phyloP scores from a whole-genome alignment of 2,329 filamentous ascomycete species.

The Aspergillus sp. region DNA sequence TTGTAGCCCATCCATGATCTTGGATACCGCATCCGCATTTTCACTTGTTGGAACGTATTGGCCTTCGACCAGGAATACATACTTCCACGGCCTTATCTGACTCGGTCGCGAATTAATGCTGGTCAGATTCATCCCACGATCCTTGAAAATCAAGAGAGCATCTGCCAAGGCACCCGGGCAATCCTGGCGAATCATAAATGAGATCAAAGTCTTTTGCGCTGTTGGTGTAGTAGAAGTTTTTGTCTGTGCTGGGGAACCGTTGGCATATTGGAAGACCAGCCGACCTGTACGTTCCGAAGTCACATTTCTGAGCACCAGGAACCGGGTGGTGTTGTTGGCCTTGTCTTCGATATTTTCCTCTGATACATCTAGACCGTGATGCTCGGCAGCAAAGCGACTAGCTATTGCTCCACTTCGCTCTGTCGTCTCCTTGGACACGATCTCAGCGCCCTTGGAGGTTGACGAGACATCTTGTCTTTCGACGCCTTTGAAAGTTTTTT shows the following conservation, averaged over 20 bases:
- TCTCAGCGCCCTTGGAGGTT: constrained; percentile 80
- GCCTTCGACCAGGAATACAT: constrained; percentile 94
- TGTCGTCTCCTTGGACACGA: constrained; percentile 60
- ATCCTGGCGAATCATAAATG: constrained; percentile 78
- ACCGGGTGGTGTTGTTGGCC: constrained; percentile 50
- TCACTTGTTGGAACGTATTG: constrained; percentile 53
- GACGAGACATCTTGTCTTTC: constrained; percentile 82
- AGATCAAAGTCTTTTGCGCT: constrained; percentile 65
- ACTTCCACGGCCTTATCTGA: constrained; percentile 75
- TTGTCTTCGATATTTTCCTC: constrained; percentile 51
- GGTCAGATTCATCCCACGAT: constrained; percentile 75
- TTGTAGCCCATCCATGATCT: constrained; percentile 36
- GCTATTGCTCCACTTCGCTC: constrained; percentile 75
- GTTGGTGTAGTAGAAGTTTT: neutral
- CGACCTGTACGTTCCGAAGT: constrained; percentile 28
- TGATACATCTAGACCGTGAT: constrained; percentile 70
- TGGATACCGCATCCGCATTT: constrained; percentile 31
- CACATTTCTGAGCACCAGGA: constrained; percentile 46
- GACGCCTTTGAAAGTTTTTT: constrained; percentile 67
- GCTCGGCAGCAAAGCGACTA: constrained; percentile 69
- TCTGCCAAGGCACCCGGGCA: constrained; percentile 80
- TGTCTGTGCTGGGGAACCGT: constrained; percentile 8
- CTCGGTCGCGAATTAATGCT: constrained; percentile 88
- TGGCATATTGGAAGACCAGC: constrained; percentile 21
- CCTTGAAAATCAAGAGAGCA: constrained; percentile 75